Percentiles rank a stretch among this genome's conserved stretches.
Evolutionary conservation across 208 protist genomes (phyloP).

Genomic region (Novymonas esmeraldas): DNA sequence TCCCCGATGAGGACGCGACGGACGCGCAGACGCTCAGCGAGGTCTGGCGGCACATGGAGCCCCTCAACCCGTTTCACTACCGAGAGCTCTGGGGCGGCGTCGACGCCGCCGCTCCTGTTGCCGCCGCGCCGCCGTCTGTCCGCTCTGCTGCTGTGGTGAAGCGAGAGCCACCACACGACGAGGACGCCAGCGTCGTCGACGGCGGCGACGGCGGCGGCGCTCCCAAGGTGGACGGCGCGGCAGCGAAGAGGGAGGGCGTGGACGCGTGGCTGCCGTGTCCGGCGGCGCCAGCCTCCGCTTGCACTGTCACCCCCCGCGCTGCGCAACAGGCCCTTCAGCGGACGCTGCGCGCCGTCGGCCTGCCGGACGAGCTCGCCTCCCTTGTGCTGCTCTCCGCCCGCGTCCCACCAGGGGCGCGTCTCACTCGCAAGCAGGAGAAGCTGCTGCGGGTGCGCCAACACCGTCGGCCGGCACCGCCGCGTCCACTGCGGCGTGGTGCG

Average conservation of each 20-base stretch:
- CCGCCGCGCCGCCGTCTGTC: neutral
- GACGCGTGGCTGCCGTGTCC: neutral
- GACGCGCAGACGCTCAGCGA: conserved; percentile 18
- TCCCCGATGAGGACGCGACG: conserved; percentile 23
- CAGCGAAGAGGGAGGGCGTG: neutral
- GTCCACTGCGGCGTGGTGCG: conserved; percentile 63
- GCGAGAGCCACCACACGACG: neutral
- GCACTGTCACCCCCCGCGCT: conserved; percentile 6
- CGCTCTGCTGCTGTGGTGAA: neutral
- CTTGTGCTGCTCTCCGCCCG: conserved; percentile 31
- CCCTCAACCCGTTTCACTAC: conserved; percentile 85
- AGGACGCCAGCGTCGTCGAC: neutral
- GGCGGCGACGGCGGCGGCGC: neutral
- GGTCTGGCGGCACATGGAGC: conserved; percentile 40
- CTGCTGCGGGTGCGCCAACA: conserved; percentile 48
- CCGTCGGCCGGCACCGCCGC: conserved; percentile 46
- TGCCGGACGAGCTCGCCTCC: conserved; percentile 43
- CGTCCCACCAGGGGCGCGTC: conserved; percentile 2
- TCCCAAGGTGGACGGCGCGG: neutral
- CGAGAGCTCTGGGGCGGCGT: conserved; percentile 38
- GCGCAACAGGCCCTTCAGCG: conserved; percentile 20
- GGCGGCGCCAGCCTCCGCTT: neutral
- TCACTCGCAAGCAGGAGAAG: conserved; percentile 29
- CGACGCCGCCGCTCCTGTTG: neutral
- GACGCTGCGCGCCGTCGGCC: conserved; percentile 28